Conservation (phyloP, 2,329 filamentous ascomycete species). For the Penicillium digitatum region DNA sequence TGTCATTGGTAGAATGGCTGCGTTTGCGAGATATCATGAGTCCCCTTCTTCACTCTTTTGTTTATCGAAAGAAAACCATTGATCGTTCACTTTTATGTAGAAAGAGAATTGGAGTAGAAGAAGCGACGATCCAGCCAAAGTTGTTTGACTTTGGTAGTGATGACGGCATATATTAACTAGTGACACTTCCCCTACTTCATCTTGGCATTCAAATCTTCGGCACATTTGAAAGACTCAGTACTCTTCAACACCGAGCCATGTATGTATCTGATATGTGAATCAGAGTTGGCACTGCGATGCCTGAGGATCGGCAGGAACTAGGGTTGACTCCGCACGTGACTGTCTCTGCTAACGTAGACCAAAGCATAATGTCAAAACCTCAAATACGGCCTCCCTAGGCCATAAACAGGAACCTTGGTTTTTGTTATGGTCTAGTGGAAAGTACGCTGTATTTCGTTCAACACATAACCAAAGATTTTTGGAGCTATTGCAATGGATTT, state of each 20-base stretch:
- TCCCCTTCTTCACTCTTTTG: too few species aligned
- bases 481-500: neutral
- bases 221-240: neutral
- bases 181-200: neutral
- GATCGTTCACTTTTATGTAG: too few species aligned
- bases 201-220: rapidly evolving
- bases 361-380: too few species aligned
- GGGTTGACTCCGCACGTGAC: slow-evolving; percentile 11
- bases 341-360: neutral
- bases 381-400: too few species aligned
- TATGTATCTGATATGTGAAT: neutral
- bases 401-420: too few species aligned
- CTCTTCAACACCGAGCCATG: neutral
- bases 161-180: neutral
- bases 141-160: neutral
- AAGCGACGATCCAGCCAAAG: too few species aligned
- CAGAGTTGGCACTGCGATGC: neutral
- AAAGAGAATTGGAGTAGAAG: too few species aligned
- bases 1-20: neutral
- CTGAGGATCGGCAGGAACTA: slow-evolving; percentile 1
- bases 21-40: too few species aligned
- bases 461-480: neutral
- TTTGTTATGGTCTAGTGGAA: too few species aligned
- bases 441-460: too few species aligned
- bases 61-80: too few species aligned